Evolutionary conservation across 257 asterid species (phyloP).

Genomic region (Penstemon davidsonii): DNA sequence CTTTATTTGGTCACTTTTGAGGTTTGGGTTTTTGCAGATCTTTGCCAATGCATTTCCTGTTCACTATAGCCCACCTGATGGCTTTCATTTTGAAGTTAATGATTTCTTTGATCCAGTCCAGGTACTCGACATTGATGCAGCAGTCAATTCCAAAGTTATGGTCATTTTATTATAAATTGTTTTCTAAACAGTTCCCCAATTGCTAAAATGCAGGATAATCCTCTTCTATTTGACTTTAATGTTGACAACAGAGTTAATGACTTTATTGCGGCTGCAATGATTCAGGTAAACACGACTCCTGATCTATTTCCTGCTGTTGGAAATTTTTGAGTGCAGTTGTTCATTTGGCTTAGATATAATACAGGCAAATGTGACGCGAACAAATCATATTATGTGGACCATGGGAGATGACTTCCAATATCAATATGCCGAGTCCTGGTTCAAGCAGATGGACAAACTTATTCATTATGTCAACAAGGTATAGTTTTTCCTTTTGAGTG

Average conservation of each 20-base stretch:
- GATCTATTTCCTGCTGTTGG: background rate
- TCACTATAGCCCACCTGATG: conserved; percentile 79
- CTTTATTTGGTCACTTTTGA: conserved; percentile 23
- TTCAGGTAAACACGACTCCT: conserved; percentile 47
- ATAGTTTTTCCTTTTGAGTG: conserved; percentile 14
- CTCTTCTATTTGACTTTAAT: conserved; percentile 61
- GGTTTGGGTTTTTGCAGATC: conserved; percentile 48
- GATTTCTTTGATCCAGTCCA: conserved; percentile 60
- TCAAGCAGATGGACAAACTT: conserved; percentile 91
- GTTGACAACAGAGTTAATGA: conserved; percentile 67
- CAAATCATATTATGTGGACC: conserved; percentile 93
- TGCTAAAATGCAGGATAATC: conserved; percentile 70
- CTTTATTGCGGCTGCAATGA: conserved; percentile 67
- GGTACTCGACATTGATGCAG: conserved; percentile 40
- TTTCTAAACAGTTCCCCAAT: conserved; percentile 10
- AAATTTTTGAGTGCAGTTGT: background rate
- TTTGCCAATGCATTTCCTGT: conserved; percentile 78
- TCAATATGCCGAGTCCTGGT: conserved; percentile 88
- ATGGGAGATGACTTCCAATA: conserved; percentile 92
- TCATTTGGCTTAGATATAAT: conserved; percentile 28
- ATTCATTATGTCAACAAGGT: conserved; percentile 88
- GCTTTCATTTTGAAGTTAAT: conserved; percentile 69
- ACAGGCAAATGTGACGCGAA: conserved; percentile 82
- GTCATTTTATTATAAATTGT: background rate
- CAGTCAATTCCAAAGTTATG: conserved; percentile 8